Conservation (phyloP, 129 eudicot species). For the Helichrysum umbraculigerum region DNA sequence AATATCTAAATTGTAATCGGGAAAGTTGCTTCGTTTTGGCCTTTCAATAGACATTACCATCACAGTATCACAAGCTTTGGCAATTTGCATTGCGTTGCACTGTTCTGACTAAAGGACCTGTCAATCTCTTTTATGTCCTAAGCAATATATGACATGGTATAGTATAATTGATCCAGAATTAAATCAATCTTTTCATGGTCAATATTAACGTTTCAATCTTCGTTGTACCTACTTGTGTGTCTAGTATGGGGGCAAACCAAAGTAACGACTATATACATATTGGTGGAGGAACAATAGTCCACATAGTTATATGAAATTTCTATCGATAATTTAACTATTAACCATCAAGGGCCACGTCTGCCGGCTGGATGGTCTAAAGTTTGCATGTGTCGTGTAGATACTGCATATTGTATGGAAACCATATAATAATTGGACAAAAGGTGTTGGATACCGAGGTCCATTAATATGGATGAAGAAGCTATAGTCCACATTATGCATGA, state of each 20-base stretch:
- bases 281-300: neutral
- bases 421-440: neutral
- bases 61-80: neutral
- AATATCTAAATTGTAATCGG: neutral
- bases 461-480: neutral
- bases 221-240: neutral
- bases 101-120: neutral
- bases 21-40: neutral
- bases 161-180: neutral
- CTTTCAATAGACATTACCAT: neutral
- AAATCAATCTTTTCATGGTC: slow-evolving; percentile 1
- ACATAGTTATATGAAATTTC: neutral
- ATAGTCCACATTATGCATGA: slow-evolving; percentile 3
- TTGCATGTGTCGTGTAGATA: neutral
- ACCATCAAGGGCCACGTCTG: neutral
- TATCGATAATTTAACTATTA: neutral
- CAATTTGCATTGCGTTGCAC: slow-evolving; percentile 3
- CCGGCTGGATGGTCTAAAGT: neutral
- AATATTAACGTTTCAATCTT: neutral
- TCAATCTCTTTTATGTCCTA: neutral
- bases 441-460: neutral
- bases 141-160: neutral
- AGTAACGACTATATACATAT: neutral
- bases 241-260: neutral
- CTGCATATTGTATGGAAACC: neutral